Base-by-base conservation (phyloP, 1,284 basidiomycete species). In the Trametes polyzona region DNA sequence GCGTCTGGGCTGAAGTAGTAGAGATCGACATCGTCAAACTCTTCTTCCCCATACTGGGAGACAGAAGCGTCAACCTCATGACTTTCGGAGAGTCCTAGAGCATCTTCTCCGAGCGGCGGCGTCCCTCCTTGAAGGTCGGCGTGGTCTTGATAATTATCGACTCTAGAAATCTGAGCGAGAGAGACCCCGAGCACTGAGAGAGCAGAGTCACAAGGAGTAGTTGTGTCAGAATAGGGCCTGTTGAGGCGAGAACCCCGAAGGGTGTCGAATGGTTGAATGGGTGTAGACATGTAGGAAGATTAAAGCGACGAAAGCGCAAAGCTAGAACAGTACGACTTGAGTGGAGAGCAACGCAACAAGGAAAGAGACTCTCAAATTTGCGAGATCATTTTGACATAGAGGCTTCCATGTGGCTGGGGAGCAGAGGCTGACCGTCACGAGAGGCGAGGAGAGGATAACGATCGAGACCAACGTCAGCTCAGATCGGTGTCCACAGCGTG, bases 391-490 rank as follows among this genome's bases (percentile, higher is more conserved):
- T 3, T 2, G 19, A 10, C 39, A 2, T 41, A 8, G 29, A 32
- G 43, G 43, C 43, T 44, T 27, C 30, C 43, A 12, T 21, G 17
- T 19, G n/a, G 11, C 17, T 16, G 33, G 33, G 12, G 12, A 23
- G 19, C 35, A 17, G 16, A 27, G 41, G 41, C 41, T 43, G 41
- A 21, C 41, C 27, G 40, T 5, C 11, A 23, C 4, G 24, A 7
- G 24, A 40, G 37, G n/a, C n/a, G n/a, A 19, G 12, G 16, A 12
- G 8, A 14, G 11, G 23, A 23, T 43, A 5, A 17, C 24, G 26
- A 43, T 43, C n/a, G 35, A 27, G 49, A 30, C 56, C 43, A 33
- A 12, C 26, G n/a, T n/a, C n/a, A n/a, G n/a, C n/a, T n/a, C n/a
- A n/a, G n/a, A n/a, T n/a, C n/a, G n/a, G n/a, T n/a, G n/a, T n/a